These are phyloP conservation scores for Hypericum perforatum DNA, from an alignment of 345 rosid genomes.

Conservation along the genomic window DNA sequence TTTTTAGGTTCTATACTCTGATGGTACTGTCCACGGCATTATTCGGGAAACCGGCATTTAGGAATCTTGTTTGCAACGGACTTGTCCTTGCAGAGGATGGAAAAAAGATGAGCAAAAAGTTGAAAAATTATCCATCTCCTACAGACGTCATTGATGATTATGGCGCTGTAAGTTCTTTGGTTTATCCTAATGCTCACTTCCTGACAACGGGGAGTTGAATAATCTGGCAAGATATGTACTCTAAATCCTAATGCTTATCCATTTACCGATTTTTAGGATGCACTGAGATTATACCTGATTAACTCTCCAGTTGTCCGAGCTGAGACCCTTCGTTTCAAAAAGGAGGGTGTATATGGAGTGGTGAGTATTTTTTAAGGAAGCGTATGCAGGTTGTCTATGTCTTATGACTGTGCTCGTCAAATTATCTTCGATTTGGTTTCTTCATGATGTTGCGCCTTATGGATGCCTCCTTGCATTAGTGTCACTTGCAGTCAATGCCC, in stretches of 20 bases:
- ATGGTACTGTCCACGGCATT: constrained; percentile 98
- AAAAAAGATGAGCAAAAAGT: constrained; percentile 89
- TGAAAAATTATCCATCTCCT: constrained; percentile 89
- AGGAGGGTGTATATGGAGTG: constrained; percentile 84
- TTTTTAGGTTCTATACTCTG: constrained; percentile 87
- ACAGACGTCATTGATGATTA: constrained; percentile 76
- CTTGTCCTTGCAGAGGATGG: constrained; percentile 98
- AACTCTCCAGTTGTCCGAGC: constrained; percentile 99
- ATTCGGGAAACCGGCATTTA: constrained; percentile 88
- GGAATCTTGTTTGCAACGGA: constrained; percentile 93
- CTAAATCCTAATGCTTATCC: neutral
- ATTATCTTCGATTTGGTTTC: neutral
- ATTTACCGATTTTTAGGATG: constrained; percentile 45
- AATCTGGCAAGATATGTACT: too few relatives aligned
- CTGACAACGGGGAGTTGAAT: too few relatives aligned
- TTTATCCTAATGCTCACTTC: neutral
- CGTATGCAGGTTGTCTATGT: neutral
- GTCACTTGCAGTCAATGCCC: neutral
- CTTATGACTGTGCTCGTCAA: neutral
- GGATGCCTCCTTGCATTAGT: neutral
- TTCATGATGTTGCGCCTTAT: neutral
- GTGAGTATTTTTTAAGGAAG: constrained; percentile 39
- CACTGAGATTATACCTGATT: constrained; percentile 80
- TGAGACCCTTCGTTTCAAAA: constrained; percentile 86
- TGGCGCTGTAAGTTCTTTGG: constrained; percentile 71